phyloP scores from a whole-genome alignment of 2,329 filamentous ascomycete species.

The Microascus cirrosus region DNA sequence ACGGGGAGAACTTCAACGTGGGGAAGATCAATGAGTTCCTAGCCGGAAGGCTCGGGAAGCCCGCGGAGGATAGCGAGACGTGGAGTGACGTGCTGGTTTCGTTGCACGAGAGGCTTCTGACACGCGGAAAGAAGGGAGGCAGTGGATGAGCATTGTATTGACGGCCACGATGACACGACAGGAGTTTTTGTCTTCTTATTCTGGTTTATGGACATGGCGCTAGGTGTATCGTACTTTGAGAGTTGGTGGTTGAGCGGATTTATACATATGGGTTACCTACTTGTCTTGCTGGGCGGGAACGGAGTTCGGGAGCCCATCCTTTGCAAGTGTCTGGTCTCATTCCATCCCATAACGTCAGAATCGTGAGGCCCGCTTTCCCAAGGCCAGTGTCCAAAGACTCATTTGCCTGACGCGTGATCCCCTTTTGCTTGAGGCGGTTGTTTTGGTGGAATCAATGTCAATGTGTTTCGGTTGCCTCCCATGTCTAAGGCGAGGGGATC shows the following conservation, averaged over 20 bases:
- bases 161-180: background rate
- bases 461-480: no score
- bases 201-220: background rate
- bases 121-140: slow-evolving; percentile 36
- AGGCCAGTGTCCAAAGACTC: no score
- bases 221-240: background rate
- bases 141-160: background rate
- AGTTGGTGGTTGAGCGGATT: background rate
- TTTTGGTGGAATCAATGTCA: no score
- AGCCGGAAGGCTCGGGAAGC: slow-evolving; percentile 33
- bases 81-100: slow-evolving; percentile 48
- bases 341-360: no score
- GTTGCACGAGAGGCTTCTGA: slow-evolving; percentile 42
- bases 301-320: no score
- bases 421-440: no score
- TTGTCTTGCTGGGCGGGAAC: background rate
- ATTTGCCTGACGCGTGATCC: no score
- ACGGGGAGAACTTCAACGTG: slow-evolving; percentile 69
- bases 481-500: no score
- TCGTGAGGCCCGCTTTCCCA: no score
- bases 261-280: background rate
- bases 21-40: slow-evolving; percentile 67
- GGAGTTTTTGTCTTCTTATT: background rate
- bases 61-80: slow-evolving; percentile 21
- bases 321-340: no score